Base-by-base conservation (phyloP, 1,284 basidiomycete species). In the Ustilago hordei region DNA sequence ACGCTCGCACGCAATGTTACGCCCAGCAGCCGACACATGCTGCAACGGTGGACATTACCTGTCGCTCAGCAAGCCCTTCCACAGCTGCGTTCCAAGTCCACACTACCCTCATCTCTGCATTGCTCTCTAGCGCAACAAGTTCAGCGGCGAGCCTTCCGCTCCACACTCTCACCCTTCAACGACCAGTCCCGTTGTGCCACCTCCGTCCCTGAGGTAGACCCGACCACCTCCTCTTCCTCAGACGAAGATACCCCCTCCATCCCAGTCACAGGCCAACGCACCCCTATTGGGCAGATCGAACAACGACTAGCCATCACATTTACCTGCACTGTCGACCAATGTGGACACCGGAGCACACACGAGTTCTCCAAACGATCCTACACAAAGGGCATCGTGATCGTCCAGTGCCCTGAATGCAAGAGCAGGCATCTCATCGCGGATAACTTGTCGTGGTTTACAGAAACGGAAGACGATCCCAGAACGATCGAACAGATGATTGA, bases 391-490 rank as follows among this genome's bases (percentile, higher is more conserved):
- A 92, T 98, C 62, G 95, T 98, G 1, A 88, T 99, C 36, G 91
- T 98, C 0, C 91, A 96, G 84, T 98, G 96, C 87, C 95, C 95
- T 1, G 90, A 90, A 17, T 98, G 96, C 87, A 91, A 93, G 82
- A 95, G 94, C 84, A 88, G 95, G 13, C 84, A 86, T 55, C 58
- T 86, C n/a, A 86, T 86, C 47, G 84, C 84, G 1, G 84, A 86
- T 60, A 81, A 86, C 50, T 73, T 86, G 23, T 77, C 72, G 15
- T 86, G 84, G 84, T 86, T 86, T 55, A 83, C 77, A 17, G 70
- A 85, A 38, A 64, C 55, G 3, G 50, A 73, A n/a, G 60, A 69
- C 32, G 81, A 86, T 53, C 81, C 84, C 1, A 72, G 75, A 36
- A 86, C 82, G 9, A 75, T 86, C 35, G 84, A 86, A 54, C 78